Conservation (phyloP, 1,139 yeast species). For the Hansenula sp. region DNA sequence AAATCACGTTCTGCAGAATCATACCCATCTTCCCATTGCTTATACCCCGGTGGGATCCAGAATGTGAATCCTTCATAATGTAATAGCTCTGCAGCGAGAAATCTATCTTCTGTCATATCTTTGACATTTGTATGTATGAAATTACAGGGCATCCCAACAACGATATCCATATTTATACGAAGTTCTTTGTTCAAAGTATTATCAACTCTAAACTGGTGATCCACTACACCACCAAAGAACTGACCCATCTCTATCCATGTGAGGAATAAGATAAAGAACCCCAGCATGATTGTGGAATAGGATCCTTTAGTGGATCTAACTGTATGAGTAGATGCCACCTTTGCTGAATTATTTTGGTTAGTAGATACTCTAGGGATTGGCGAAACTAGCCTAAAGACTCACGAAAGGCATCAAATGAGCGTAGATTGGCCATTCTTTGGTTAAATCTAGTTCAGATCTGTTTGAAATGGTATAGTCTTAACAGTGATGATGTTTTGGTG, state of each 20-base stretch:
- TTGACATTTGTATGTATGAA: constrained; percentile 68
- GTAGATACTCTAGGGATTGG: not conserved
- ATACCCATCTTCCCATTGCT: constrained; percentile 42
- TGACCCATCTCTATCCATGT: constrained; percentile 88
- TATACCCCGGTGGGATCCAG: constrained; percentile 45
- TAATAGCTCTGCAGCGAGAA: constrained; percentile 71
- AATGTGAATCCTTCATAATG: constrained; percentile 60
- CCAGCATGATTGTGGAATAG: constrained; percentile 61
- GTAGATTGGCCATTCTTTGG: constrained; percentile 30
- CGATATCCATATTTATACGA: constrained; percentile 71
- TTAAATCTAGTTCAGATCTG: not conserved
- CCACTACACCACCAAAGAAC: constrained; percentile 77
- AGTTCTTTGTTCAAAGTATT: constrained; percentile 55
- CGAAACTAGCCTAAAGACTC: constrained; percentile 22
- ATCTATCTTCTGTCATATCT: constrained; percentile 74
- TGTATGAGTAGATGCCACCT: constrained; percentile 73
- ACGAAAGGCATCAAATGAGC: constrained; percentile 85
- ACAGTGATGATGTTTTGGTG: not conserved
- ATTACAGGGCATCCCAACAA: constrained; percentile 83
- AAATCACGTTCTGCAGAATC: constrained; percentile 58
- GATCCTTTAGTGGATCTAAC: constrained; percentile 78
- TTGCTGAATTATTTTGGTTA: constrained; percentile 38
- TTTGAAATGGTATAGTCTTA: not conserved
- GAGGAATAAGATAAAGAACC: constrained; percentile 57
- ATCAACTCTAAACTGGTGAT: constrained; percentile 74